Evolutionary conservation across 805 yeast genomes (phyloP), one percentile per base, ranked within the genome.

Genomic region (Barnettozyma sucrosica): DNA sequence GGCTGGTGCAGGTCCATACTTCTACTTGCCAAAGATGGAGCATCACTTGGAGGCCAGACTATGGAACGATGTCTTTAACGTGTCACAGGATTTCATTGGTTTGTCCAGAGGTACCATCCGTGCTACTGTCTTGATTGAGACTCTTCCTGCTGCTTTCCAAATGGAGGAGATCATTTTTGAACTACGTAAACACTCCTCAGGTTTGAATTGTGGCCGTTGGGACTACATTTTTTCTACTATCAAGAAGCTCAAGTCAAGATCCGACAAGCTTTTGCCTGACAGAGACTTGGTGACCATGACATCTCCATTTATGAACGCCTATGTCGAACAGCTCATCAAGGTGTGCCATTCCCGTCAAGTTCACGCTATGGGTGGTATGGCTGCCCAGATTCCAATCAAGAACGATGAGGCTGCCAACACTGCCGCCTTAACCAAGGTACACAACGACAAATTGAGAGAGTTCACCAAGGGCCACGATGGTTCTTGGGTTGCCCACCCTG

Each of bases 281-380:
- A 74, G 95, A 66, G 80, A 80, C 49, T 84, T 76, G 61, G 89
- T 85, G 39, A 84, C 88, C 16, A 85, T 85, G 95, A 70, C 78
- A 34, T 84, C 86, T 21, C 87, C 90, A 51, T 85, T 85, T 67
- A 85, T 85, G 93, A 72, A 83, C 24, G 78, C 85, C 16, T 85
- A 85, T 61, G 92, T 85, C 46, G 79, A 80, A 57, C 75, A 82
- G 58, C 72, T 85, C 65, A 87, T 85, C 55, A 75, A 81, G 64
- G 78, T 80, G 40, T 82, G 89, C 66, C 95, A 85, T 64, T 74
- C 78, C 58, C 76, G 92, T 69, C 85, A 83, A 52, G 92, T 85
- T 38, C 90, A 85, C 62, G 92, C 92, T 18, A 83, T 85, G 81
- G 93, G 95, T 57, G 95, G 95, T 57, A 85, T 85, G 95, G 92